Base-by-base conservation (phyloP, 306 rosid genomes). In the Pachyrhizus erosus region DNA sequence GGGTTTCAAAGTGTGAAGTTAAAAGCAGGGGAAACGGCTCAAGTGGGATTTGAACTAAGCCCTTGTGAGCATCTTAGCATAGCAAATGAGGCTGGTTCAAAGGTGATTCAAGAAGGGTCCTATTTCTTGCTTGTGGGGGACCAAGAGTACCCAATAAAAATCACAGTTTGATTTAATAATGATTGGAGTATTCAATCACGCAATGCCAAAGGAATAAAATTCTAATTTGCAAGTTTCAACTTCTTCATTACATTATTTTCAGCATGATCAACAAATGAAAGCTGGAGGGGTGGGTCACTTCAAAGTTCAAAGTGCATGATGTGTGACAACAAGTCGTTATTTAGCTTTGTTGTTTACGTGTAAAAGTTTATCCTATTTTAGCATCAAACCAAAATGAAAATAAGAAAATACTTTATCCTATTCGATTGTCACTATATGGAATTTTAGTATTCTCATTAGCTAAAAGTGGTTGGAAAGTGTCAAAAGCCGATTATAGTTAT, bases 51-150 rank as follows among this genome's bases (percentile, higher is more conserved):
- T 88, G 79, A 74, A 74, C 17, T 96, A 45, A 90, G 77, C 76
- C 91, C 92, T 11, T 96, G 99, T 79, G 89, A 96, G 77, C 97
- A 90, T 80, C 33, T 93, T 27, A 93, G 92, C 49, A 70, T 71
- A 61, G 94, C 97, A 43, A 92, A 88, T 37, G 94, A 89, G 81
- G 87, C 9, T 57, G 99, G 99, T 62, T 66, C 69, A 62, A 89
- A 83, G 93, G 89, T 92, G 9, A 81, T 96, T 13, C 90, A 92
- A 87, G 89, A 92, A 77, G 97, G 98, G 29, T 89, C 90, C 23
- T 88, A 89, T 86, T 74, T 85, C 21, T 89, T 96, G 88, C 39
- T 80, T 57, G 97, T 91, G 7, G 99, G 91, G 77, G 93, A 96
- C 74, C 84, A 58, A 69, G 91, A 93, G 73, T 82, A 86, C 84